Base-by-base conservation (phyloP, 2,329 filamentous ascomycete species). In the Coleophoma eucalyptorum region DNA sequence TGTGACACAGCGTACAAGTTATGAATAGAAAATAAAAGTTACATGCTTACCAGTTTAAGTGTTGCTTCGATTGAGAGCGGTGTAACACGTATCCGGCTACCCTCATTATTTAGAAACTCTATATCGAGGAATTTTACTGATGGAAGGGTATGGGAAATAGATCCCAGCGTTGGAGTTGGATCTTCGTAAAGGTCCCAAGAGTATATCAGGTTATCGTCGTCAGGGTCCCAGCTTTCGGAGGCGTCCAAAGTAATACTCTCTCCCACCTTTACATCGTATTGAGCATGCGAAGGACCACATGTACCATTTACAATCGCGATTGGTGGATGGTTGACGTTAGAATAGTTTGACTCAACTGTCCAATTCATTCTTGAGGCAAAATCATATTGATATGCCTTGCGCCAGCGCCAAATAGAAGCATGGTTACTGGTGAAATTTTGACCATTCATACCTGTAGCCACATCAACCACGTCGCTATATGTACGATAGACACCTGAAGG, bases 161-260 rank as follows among this genome's bases (percentile, higher is more conserved):
- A 20, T 21, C 71, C 74, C 53, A 76, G 73, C 3, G 69, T 67
- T 1, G 70, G 67, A 2, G 64, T 69, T 12, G n/a, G 37, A 48
- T 69, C 67, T n/a, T 51, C 55, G 58, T 79, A 78, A 32, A 77
- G 74, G 61, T 67, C 76, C 75, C 76, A 78, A 44, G 69, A 70
- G 64, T 73, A 78, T 5, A 63, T 67, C 16, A 78, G 60, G 10
- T 65, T 53, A 46, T 69, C 67, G 5, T 62, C 63, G 48, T 79
- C 73, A 0, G 74, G 73, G 54, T 79, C 74, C 49, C 74, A 75
- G 0, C 72, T 72, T 31, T 58, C 63, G 0, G 68, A 67, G 1
- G 75, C 75, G 50, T 78, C 73, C 1, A 79, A 61, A 1, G 54
- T 63, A 20, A 74, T 56, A 1, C 54, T 63, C 8, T 63, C 55